These are phyloP conservation scores for Backusella tarrabulga DNA, from an alignment of 192 early-diverging fungal species.

Conservation along the genomic window DNA sequence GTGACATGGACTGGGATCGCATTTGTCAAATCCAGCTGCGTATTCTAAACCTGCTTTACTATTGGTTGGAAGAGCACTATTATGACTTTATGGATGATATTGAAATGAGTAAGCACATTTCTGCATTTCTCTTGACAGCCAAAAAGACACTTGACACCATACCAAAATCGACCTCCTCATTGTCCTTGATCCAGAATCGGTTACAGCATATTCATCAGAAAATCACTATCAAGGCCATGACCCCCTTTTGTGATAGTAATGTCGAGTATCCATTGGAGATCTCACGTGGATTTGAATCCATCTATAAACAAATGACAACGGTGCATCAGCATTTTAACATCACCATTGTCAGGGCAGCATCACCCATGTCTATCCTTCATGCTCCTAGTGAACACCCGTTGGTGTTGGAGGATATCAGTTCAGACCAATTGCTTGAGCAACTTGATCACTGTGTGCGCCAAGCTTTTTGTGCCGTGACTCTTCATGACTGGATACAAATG, in stretches of 20 bases:
- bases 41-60: slow-evolving; percentile 53
- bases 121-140: not conserved
- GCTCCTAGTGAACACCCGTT: not conserved
- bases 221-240: not conserved
- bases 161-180: not conserved
- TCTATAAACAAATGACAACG: slow-evolving; percentile 20
- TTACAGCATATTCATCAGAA: not conserved
- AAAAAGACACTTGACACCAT: slow-evolving; percentile 1
- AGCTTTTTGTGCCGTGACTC: slow-evolving; percentile 32
- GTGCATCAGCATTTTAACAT: not conserved
- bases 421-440: slow-evolving; percentile 27
- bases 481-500: slow-evolving; percentile 47
- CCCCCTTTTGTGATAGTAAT: slow-evolving; percentile 20
- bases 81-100: slow-evolving; percentile 63
- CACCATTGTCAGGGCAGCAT: not conserved
- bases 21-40: slow-evolving; percentile 37
- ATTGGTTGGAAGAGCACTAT: slow-evolving; percentile 61
- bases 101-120: not conserved
- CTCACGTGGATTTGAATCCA: slow-evolving; percentile 8
- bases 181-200: not conserved
- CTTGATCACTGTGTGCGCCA: slow-evolving; percentile 30
- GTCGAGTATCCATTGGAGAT: slow-evolving; percentile 7
- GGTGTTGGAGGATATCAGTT: slow-evolving; percentile 1
- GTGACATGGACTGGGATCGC: slow-evolving; percentile 28
- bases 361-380: not conserved